These are phyloP conservation scores for Aechmea fasciata DNA, from an alignment of 176 grass and related monocot species.

Conservation along the genomic window DNA sequence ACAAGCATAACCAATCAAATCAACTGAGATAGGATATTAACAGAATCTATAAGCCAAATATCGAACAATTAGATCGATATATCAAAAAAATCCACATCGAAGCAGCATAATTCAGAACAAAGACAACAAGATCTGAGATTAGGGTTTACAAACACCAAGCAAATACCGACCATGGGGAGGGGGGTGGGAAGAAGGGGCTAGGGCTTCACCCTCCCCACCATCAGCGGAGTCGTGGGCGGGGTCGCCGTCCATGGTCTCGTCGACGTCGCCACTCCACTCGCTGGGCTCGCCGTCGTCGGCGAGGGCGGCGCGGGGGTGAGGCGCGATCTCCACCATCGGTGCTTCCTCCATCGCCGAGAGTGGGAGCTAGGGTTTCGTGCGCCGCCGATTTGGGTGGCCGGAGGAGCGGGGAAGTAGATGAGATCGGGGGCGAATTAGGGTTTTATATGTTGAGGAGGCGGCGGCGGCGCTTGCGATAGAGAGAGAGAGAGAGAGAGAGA, in stretches of 20 bases:
- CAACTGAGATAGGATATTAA: too few species aligned
- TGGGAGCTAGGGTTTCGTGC: neutral
- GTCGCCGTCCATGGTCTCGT: slow-evolving; percentile 23
- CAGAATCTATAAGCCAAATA: too few species aligned
- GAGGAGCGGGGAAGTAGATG: too few species aligned
- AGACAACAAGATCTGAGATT: neutral
- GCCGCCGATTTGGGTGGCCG: too few species aligned
- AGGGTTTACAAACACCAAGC: neutral
- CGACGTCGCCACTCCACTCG: slow-evolving; percentile 64
- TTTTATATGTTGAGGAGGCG: too few species aligned
- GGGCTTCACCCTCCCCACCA: neutral
- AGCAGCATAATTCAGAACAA: neutral
- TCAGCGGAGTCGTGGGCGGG: neutral
- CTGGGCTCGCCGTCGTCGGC: slow-evolving; percentile 20
- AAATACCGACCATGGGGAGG: slow-evolving; percentile 27
- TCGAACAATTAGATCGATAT: too few species aligned
- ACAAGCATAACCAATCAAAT: too few species aligned
- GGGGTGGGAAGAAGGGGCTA: neutral
- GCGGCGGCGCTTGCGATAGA: too few species aligned
- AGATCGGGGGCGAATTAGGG: too few species aligned
- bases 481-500: too few species aligned
- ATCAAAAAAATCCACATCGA: neutral
- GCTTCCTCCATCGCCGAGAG: slow-evolving; percentile 13
- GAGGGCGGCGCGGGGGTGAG: neutral
- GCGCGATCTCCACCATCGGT: slow-evolving; percentile 9